Evolutionary conservation across 371 early-diverging fungal species (phyloP), one percentile per base, ranked within the genome.

Genomic region (Haplosporangium sp.): DNA sequence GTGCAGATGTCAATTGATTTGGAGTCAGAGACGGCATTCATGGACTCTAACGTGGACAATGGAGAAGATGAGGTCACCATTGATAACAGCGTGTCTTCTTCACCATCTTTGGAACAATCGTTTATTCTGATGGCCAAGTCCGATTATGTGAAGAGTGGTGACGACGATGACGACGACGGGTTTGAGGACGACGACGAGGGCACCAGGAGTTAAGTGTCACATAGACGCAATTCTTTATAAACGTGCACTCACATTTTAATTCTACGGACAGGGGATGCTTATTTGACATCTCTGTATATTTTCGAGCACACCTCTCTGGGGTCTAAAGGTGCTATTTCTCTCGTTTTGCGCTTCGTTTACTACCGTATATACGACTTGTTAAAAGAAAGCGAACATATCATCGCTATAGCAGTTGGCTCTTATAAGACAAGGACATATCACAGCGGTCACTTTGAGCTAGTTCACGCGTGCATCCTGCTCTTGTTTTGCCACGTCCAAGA

Each of bases 391-490:
- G 36, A 9, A 21, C 21, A 41, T n/a, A 38, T 11, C 59, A 47
- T n/a, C 42, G 36, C 16, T 23, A 6, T 18, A 36, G 21, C 2
- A 3, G 10, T 1, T 23, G 4, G 12, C 29, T n/a, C 14, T 7
- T 1, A n/a, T 45, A 23, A 59, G 20, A 13, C 13, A 16, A 13
- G 13, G 11, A 54, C 65, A 23, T 71, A 77, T 72, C 43, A 77
- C 67, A 21, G 77, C 77, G 1, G 70, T 71, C 40, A 77, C 64
- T 47, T 71, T 77, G 20, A 77, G 68, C 36, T 77, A 67, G 13
- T 55, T 48, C 10, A 77, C 72, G 3, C 77, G 63, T 20, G 59
- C 52, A 42, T 71, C 72, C 23, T 71, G 59, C 0, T 71, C 77
- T n/a, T 45, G 51, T n/a, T 67, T 71, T 8, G 77, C 77, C 6